Evolutionary conservation across 2,329 filamentous ascomycete genomes (phyloP), one percentile per base, ranked within the genome.

Genomic region (Apiospora koreana): DNA sequence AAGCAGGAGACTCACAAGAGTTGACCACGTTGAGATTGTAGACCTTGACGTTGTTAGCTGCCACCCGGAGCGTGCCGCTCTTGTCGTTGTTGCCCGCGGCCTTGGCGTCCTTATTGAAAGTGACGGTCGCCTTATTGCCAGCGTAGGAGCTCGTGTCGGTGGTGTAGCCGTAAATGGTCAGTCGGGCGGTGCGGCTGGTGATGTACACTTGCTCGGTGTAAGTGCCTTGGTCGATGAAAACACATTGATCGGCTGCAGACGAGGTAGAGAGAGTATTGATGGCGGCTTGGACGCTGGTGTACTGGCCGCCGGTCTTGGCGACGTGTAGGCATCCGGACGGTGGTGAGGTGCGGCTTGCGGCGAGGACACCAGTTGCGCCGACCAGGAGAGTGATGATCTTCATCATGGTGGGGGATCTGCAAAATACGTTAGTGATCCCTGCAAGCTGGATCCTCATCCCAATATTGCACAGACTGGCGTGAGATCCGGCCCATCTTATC

Each of bases 201-300:
- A 91, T 82, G 74, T 84, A 85, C 50, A 91, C 87, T 76, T 91
- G 89, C 77, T 91, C 89, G 2, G 79, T 81, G 83, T 92, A 91
- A 45, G 87, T 89, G 10, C 89, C 89, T 31, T 85, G 78, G 74
- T 87, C 77, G 78, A 92, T 87, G 81, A 92, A 92, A 79, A 92
- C 89, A 75, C 85, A 87, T 71, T 90, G 87, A 1, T 82, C 82
- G 1, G 79, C 73, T 1, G 85, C 83, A 8, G 84, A 83, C 1
- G 82, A 81, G 0, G 84, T 86, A n/a, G 85, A 86, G 10, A 92
- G 83, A 6, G 88, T 85, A 74, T 88, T 77, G 70, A 92, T 85
- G 10, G 90, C 90, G 23, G 84, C 79, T 75, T 89, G 87, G 54
- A 91, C 81, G 18, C 75, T 79, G 68, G 76, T 75, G 71, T 79